These are phyloP conservation scores for Polytrichum formosum DNA, from an alignment of 225 moss, liverwort and hornwort genomes.

Conservation along the genomic window DNA sequence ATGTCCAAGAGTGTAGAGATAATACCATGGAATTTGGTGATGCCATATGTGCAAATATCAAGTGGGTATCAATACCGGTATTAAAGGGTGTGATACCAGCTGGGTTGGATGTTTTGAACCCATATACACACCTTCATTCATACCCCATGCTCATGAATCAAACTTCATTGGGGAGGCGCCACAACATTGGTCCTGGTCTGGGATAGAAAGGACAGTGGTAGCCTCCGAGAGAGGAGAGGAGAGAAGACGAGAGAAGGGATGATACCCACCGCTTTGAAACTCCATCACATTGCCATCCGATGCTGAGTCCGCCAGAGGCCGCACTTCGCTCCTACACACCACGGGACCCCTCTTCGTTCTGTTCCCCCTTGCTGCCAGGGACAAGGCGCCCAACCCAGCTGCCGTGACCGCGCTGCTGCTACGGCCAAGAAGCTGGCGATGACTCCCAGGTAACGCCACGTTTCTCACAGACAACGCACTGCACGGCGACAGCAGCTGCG, in stretches of 20 bases:
- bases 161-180: neutral
- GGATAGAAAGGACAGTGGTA: neutral
- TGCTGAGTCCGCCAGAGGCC: conserved; percentile 10
- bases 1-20: too few relatives aligned
- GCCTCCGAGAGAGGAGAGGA: neutral
- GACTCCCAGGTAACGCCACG: conserved; percentile 1
- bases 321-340: conserved; percentile 27
- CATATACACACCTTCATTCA: neutral
- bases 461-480: conserved; percentile 7
- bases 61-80: neutral
- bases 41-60: too few relatives aligned
- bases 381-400: conserved; percentile 5
- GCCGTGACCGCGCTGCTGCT: neutral
- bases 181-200: neutral
- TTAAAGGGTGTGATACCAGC: neutral
- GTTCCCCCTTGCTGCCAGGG: neutral
- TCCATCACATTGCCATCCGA: conserved; percentile 35
- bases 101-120: neutral
- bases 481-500: neutral
- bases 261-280: conserved; percentile 32
- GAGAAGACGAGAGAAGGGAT: neutral
- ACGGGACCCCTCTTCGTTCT: neutral
- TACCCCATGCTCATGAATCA: neutral
- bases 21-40: too few relatives aligned
- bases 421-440: neutral